phyloP scores from a whole-genome alignment of 495 filamentous ascomycete genomes.

The Penicillium salamii region DNA sequence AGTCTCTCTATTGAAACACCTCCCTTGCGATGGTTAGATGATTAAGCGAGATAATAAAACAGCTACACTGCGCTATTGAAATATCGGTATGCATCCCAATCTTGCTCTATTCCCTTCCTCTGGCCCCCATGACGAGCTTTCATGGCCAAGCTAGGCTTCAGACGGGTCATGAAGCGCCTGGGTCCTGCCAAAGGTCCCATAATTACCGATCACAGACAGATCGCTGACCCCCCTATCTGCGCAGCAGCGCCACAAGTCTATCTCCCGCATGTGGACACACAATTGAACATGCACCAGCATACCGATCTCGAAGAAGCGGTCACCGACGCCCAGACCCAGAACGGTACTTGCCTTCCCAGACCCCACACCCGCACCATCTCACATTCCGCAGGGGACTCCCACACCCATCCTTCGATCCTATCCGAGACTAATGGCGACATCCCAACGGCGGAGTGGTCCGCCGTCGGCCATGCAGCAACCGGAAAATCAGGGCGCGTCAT shows the following conservation, averaged over 20 bases:
- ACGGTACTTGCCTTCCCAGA: conserved; percentile 4
- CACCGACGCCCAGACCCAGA: conserved; percentile 14
- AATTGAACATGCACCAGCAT: conserved; percentile 46
- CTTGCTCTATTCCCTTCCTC: not conserved
- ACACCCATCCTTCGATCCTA: conserved; percentile 12
- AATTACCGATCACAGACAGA: not conserved
- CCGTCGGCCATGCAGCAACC: conserved; percentile 69
- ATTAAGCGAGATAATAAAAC: conserved; percentile 7
- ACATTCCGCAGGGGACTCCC: conserved; percentile 22
- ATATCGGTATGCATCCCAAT: conserved; percentile 6
- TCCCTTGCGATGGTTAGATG: conserved; percentile 9
- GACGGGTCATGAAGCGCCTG: conserved; percentile 12
- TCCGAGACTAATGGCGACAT: conserved; percentile 30
- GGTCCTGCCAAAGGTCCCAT: not conserved
- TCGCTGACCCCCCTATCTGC: conserved; percentile 22
- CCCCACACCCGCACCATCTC: not conserved
- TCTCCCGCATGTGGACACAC: conserved; percentile 43
- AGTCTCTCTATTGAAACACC: not conserved
- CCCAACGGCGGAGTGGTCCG: conserved; percentile 62
- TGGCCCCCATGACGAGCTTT: not conserved
- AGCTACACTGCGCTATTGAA: not conserved
- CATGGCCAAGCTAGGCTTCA: conserved; percentile 8
- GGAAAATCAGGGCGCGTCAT: conserved; percentile 95
- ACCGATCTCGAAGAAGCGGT: conserved; percentile 33
- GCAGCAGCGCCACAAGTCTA: conserved; percentile 38